Evolutionary conservation across 2,329 filamentous ascomycete species (phyloP), one percentile per base, ranked within the genome.

Genomic region (Penicillium hordei): DNA sequence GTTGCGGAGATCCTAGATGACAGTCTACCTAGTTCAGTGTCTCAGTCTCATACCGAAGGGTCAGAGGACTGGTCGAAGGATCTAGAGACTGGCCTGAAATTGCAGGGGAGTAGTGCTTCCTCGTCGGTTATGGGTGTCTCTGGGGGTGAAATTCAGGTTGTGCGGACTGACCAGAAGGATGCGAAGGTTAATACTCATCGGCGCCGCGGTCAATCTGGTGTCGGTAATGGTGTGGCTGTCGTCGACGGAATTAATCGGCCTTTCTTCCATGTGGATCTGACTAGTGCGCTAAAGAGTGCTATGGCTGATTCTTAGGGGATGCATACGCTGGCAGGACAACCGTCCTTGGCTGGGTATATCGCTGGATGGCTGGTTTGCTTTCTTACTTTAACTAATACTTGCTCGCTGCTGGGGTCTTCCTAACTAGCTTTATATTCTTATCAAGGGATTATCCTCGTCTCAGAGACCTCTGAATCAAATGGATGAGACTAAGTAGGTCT

Each of bases 221-320:
- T 64, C 84, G 90, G 54, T 2, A 52, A 48, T 34, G 27, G 36
- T 33, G 59, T 82, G 19, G 86, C 88, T 1, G 83, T 89, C 1
- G 86, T 96, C 2, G 87, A 91, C 60, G 89, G 92, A 7, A 76
- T 93, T 52, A 92, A 94, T 72, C 80, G 89, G 64, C 93, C 93
- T 3, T 82, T 96, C 60, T 96, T 97, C 82, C 93, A 97, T 71
- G 83, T 95, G 49, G 93, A 97, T 72, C 76, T 97, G 44, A 93
- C 90, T 5, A 91, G 87, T 67, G 93, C 93, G 9, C 75, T 96
- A 65, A 89, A 95, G 73, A 90, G 87, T 65, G 92, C 91, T 8
- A 85, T 96, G 65, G 84, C 86, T 19, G 94, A 93, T 63, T 34
- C 15, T 19, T 55, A 33, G 19, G 33, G 7, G 13, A 10, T 19